These are phyloP conservation scores for Hylodesmum podocarpum DNA, from an alignment of 306 rosid species.

Conservation along the genomic window DNA sequence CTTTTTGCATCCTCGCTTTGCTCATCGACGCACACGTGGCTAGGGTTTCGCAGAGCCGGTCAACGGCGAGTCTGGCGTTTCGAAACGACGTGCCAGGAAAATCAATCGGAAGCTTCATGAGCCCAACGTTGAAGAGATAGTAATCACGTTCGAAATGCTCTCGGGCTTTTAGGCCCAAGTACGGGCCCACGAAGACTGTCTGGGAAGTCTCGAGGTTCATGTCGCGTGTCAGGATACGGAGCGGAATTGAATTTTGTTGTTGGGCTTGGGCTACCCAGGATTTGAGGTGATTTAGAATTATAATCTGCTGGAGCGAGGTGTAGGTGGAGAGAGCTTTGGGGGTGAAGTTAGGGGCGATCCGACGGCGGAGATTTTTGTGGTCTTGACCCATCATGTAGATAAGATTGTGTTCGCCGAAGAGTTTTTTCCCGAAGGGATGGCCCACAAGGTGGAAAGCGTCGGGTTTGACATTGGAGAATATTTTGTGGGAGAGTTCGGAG, in stretches of 20 bases:
- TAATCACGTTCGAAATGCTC: conserved; percentile 67
- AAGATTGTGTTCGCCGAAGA: conserved; percentile 86
- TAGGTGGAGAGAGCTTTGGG: conserved; percentile 77
- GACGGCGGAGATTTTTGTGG: conserved; percentile 87
- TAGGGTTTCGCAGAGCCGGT: conserved; percentile 48
- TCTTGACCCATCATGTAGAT: conserved; percentile 83
- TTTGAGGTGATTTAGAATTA: conserved; percentile 60
- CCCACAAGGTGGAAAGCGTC: conserved; percentile 75
- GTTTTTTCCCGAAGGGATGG: conserved; percentile 91
- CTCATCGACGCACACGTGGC: conserved; percentile 50
- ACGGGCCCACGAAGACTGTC: conserved; percentile 81
- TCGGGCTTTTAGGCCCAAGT: conserved; percentile 49
- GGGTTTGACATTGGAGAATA: conserved; percentile 82
- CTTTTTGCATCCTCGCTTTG: conserved; percentile 47
- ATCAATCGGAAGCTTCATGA: conserved; percentile 78
- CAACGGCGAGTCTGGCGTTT: conserved; percentile 79
- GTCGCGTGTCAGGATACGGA: conserved; percentile 64
- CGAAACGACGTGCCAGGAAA: conserved; percentile 77
- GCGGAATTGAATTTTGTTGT: too few species aligned
- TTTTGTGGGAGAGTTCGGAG: conserved; percentile 72
- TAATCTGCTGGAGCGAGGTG: conserved; percentile 72
- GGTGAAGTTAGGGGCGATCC: conserved; percentile 81
- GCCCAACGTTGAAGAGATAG: conserved; percentile 72
- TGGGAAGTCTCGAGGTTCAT: conserved; percentile 89
- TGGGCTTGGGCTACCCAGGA: conserved; percentile 45